These are phyloP conservation scores for Basidiobolus meristosporus DNA, from an alignment of 371 early-diverging fungal species.

Conservation along the genomic window DNA sequence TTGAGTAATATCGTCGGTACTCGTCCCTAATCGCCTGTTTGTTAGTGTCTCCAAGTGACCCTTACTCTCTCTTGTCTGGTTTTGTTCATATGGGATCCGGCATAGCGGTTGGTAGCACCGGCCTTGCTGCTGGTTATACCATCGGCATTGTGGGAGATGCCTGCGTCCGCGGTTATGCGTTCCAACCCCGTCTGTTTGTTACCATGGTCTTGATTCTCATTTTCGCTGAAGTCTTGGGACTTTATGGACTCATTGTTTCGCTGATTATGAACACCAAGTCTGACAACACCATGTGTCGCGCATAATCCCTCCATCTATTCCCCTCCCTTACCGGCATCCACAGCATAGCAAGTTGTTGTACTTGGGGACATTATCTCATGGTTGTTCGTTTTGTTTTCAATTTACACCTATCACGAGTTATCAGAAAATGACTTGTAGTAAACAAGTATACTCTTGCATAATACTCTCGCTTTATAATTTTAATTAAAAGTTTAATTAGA, in stretches of 20 bases:
- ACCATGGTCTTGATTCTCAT: too few species aligned
- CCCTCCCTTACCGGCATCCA: too few species aligned
- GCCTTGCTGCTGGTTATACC: conserved; percentile 90
- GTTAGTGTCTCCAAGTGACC: conserved; percentile 6
- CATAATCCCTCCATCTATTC: too few species aligned
- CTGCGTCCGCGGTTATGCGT: conserved; percentile 76
- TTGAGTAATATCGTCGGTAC: conserved; percentile 1
- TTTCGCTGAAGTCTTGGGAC: conserved; percentile 96
- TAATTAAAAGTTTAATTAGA: too few species aligned
- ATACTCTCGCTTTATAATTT: too few species aligned
- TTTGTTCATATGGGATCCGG: conserved; percentile 89
- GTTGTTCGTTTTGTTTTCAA: too few species aligned
- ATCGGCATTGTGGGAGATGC: conserved; percentile 96
- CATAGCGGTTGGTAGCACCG: conserved; percentile 78
- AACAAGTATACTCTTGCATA: too few species aligned
- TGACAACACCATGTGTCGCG: background rate
- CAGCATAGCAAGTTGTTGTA: too few species aligned
- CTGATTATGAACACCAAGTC: conserved; percentile 89
- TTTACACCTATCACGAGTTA: too few species aligned
- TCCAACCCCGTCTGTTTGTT: conserved; percentile 89
- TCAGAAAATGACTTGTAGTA: too few species aligned
- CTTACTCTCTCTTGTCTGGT: conserved; percentile 21
- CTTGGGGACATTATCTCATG: too few species aligned
- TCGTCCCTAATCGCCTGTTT: background rate
- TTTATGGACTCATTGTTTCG: conserved; percentile 86